A percentile compares a stretch with the other conserved stretches of the same genome.
These are phyloP conservation scores for Boletellus emodensis DNA, from an alignment of 768 basidiomycete genomes.

Conservation along the genomic window DNA sequence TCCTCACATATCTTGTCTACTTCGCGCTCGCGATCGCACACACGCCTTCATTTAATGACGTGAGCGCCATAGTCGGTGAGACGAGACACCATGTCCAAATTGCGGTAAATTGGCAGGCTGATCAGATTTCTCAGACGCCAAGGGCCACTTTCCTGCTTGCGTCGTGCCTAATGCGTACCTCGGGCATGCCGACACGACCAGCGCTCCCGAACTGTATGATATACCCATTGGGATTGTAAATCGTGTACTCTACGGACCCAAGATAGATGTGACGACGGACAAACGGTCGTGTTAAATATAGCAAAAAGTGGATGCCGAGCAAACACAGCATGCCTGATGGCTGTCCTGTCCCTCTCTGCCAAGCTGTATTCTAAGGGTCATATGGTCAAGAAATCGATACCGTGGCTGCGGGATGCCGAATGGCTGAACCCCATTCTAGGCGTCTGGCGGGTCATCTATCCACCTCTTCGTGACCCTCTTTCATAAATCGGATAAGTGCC, in stretches of 20 bases:
- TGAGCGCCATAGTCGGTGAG: constrained; percentile 65
- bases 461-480: background rate
- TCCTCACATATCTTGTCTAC: constrained; percentile 76
- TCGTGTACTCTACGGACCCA: constrained; percentile 55
- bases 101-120: constrained; percentile 5
- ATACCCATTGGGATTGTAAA: constrained; percentile 81
- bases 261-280: constrained; percentile 12
- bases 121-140: constrained; percentile 45
- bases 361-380: constrained; percentile 11
- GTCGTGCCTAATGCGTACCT: constrained; percentile 43
- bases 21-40: constrained; percentile 67
- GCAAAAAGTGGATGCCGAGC: constrained; percentile 7
- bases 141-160: constrained; percentile 46
- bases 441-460: background rate
- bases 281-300: constrained; percentile 17
- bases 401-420: background rate
- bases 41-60: constrained; percentile 67
- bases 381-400: constrained; percentile 13
- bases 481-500: constrained; percentile 13
- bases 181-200: constrained; percentile 40
- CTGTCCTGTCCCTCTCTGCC: background rate
- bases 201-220: constrained; percentile 70
- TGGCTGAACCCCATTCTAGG: background rate
- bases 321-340: constrained; percentile 3
- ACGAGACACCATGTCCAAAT: constrained; percentile 8